Evolutionary conservation across 768 basidiomycete species (phyloP).

Genomic region (Suillus lakei): DNA sequence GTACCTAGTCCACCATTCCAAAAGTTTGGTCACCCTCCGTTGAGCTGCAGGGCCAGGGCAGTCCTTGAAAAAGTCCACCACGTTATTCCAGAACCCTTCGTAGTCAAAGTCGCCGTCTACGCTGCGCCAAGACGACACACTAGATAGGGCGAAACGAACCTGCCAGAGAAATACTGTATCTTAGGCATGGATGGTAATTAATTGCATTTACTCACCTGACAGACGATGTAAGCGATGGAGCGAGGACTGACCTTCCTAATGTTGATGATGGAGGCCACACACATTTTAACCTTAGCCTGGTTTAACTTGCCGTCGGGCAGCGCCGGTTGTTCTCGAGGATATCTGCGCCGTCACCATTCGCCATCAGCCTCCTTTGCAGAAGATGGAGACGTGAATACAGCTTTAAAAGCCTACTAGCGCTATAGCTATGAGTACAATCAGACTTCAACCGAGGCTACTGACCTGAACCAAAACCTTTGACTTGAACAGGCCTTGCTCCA

Average conservation of each 20-base stretch:
- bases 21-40: not conserved
- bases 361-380: not conserved
- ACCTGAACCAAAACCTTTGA: constrained; percentile 18
- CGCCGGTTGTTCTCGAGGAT: not conserved
- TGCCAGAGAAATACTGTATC: no score
- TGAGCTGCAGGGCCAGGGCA: not conserved
- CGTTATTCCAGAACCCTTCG: constrained; percentile 17
- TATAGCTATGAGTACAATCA: not conserved
- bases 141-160: constrained; percentile 22
- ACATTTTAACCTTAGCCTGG: not conserved
- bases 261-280: constrained; percentile 5
- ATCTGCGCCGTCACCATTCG: constrained; percentile 3
- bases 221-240: constrained; percentile 29
- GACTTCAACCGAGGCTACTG: not conserved
- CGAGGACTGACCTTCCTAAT: constrained; percentile 12
- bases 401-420: constrained; percentile 13
- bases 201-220: constrained; percentile 23
- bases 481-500: constrained; percentile 20
- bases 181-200: no score
- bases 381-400: constrained; percentile 19
- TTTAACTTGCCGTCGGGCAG: not conserved
- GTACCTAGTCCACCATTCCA: constrained; percentile 21
- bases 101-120: constrained; percentile 15
- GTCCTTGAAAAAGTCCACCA: constrained; percentile 22
- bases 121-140: constrained; percentile 8